Conservation (phyloP, 1,284 basidiomycete species). For the Ganoderma lingzhi region DNA sequence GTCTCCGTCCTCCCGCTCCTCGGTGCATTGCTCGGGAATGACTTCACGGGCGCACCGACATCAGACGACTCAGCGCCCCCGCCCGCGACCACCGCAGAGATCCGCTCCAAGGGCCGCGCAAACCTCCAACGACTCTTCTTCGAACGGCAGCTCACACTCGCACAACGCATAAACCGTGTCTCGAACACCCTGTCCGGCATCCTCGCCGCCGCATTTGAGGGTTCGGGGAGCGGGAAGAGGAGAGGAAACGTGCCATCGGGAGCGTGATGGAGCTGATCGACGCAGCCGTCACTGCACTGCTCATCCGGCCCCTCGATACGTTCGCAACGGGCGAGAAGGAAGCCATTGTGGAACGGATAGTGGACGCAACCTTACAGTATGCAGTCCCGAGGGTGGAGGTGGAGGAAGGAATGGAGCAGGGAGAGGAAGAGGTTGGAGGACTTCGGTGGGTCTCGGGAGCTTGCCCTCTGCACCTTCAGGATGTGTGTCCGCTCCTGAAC, state of each 20-base stretch:
- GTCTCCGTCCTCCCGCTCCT: constrained; percentile 82
- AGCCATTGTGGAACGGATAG: constrained; percentile 69
- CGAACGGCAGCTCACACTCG: constrained; percentile 59
- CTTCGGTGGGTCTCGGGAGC: constrained; percentile 54
- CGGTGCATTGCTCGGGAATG: constrained; percentile 89
- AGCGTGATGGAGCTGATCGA: constrained; percentile 82
- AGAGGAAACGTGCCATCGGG: constrained; percentile 60
- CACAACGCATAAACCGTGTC: constrained; percentile 67
- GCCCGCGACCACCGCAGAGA: constrained; percentile 26
- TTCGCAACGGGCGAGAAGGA: constrained; percentile 70
- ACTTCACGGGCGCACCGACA: constrained; percentile 62
- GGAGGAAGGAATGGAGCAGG: constrained; percentile 42
- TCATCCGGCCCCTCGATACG: constrained; percentile 55
- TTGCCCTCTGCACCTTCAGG: constrained; percentile 66
- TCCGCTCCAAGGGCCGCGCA: constrained; percentile 38
- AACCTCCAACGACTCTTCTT: constrained; percentile 75
- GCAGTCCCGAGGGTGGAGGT: constrained; percentile 64
- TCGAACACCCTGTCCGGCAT: constrained; percentile 62
- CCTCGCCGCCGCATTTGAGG: constrained; percentile 49
- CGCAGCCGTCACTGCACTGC: constrained; percentile 63
- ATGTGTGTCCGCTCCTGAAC: constrained; percentile 59
- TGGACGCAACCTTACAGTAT: constrained; percentile 78
- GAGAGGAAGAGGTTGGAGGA: not conserved
- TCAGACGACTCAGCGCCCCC: constrained; percentile 40
- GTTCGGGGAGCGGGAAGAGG: constrained; percentile 42